Conservation (phyloP, 176 grass and related monocot species). For the Stipa capillata region DNA sequence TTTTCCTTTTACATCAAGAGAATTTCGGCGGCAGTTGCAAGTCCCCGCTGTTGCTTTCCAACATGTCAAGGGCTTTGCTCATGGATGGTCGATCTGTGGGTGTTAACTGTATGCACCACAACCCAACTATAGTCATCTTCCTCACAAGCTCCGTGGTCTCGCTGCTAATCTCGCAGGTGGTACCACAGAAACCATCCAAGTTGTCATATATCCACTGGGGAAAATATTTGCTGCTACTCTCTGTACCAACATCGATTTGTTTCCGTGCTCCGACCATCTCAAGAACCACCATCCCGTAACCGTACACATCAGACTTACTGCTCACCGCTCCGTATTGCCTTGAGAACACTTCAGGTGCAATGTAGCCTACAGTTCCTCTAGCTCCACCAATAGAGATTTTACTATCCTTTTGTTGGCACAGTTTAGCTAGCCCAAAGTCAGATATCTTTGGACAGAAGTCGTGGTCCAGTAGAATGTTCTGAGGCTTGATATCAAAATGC, state of each 20-base stretch:
- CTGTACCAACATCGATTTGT: background rate
- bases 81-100: background rate
- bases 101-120: constrained; percentile 6
- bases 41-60: background rate
- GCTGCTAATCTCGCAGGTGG: background rate
- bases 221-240: background rate
- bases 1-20: no score
- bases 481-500: constrained; percentile 18
- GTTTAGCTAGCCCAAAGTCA: constrained; percentile 8
- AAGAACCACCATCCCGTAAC: constrained; percentile 17
- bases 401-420: constrained; percentile 8
- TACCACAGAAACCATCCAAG: background rate
- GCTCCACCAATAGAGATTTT: background rate
- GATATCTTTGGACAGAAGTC: constrained; percentile 12
- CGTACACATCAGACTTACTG: constrained; percentile 9
- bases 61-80: background rate
- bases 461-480: constrained; percentile 9
- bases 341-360: constrained; percentile 25
- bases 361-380: constrained; percentile 21
- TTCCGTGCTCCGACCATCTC: constrained; percentile 15
- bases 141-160: background rate
- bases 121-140: constrained; percentile 6
- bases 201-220: background rate
- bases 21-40: background rate
- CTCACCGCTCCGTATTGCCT: constrained; percentile 11